Conservation (phyloP, 306 rosid genomes). For the Pterocarpus macrocarpus region DNA sequence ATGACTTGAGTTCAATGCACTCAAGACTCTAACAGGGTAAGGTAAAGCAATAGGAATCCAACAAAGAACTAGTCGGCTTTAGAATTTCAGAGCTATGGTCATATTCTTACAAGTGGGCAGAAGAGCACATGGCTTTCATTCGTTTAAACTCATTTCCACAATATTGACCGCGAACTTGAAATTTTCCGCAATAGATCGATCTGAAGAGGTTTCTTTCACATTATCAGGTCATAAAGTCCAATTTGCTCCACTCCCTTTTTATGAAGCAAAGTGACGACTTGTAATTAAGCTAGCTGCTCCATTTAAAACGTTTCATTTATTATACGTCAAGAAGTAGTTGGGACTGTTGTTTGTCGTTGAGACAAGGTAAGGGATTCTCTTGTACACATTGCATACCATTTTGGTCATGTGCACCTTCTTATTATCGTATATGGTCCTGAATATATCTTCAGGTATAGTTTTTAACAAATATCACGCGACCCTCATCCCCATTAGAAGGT, state of each 20-base stretch:
- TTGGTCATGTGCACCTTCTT: neutral
- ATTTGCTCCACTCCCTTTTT: slow-evolving; percentile 15
- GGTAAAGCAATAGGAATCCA: neutral
- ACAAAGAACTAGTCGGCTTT: slow-evolving; percentile 3
- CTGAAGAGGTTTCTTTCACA: neutral
- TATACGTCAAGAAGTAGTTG: slow-evolving; percentile 29
- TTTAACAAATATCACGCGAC: no score
- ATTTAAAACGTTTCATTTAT: slow-evolving; percentile 30
- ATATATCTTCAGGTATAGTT: neutral
- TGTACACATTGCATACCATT: no score
- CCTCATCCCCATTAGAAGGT: no score
- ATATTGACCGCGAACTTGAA: neutral
- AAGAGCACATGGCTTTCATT: neutral
- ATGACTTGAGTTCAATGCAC: no score
- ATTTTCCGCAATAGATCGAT: neutral
- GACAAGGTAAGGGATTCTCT: no score
- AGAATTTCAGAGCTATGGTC: neutral
- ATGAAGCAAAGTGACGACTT: slow-evolving; percentile 13
- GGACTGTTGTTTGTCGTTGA: neutral
- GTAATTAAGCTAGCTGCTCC: slow-evolving; percentile 15
- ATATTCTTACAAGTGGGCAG: neutral
- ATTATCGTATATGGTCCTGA: no score
- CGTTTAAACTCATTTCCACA: slow-evolving; percentile 6
- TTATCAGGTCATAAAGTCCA: neutral
- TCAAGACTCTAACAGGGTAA: no score